Evolutionary conservation across 129 eudicot genomes (phyloP), one percentile per base, ranked within the genome.

Genomic region (Ambrosia artemisiifolia): DNA sequence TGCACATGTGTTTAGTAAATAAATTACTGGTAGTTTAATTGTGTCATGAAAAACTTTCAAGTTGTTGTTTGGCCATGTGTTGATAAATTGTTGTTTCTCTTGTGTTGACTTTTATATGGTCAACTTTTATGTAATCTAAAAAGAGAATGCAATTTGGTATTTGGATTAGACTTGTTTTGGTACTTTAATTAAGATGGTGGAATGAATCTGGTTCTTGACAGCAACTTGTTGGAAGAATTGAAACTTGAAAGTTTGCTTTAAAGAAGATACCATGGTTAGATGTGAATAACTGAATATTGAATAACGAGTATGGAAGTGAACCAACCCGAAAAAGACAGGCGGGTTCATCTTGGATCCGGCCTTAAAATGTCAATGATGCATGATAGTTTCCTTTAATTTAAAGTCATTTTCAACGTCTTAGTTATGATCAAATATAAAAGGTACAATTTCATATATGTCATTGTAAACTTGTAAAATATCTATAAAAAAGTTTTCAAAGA

Each of bases 131-230:
- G 71, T 40, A 70, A 62, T 44, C 38, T 60, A 48, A 70, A 67
- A 68, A 49, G 42, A 32, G 62, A 55, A 18, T 55, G 54, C 62
- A 79, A 44, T 66, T 35, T 51, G 75, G 33, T 42, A 11, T 68
- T 60, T 79, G 49, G 48, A 30, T 79, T 73, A 40, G 79, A 69
- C 51, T 16, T 64, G 55, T 72, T 53, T 53, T 36, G 65, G 16
- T 46, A 49, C 70, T 36, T n/a, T 47, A 70, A 70, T n/a, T 47
- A 70, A 70, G 77, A 78, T 18, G 77, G 61, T 51, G 67, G 78
- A 71, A 71, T 78, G 82, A 78, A 78, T 78, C 51, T 71, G 82
- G 82, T 71, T 78, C 82, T 63, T 63, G 77, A 70, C 54, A 49
- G 59, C 60, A 47, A 77, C 38, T 7, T 77, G 57, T 75, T 67